Evolutionary conservation across 2,329 filamentous ascomycete genomes (phyloP), one percentile per base, ranked within the genome.

Genomic region (Aspergillus sp.): DNA sequence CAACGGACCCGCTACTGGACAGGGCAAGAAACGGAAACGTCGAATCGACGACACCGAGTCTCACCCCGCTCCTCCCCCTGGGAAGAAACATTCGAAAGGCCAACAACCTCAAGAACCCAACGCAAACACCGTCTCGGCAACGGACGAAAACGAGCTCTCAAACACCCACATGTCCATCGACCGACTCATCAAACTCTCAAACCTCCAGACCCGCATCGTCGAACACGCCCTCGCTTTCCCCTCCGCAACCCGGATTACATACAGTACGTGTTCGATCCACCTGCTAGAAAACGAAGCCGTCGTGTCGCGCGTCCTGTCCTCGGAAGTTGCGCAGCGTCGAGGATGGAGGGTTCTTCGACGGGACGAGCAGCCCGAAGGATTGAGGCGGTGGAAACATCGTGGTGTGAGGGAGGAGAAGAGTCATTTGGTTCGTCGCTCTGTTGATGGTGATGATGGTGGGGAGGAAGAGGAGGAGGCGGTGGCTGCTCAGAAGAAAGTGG

Each of bases 211-310:
- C 6, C 85, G 85, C 26, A 85, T 98, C 11, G 80, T 99, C 2
- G 82, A 89, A 51, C 95, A 97, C 72, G 93, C 95, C 0, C 89
- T 98, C 76, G 77, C 80, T 22, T 99, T 98, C 67, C 89, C 92
- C 0, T 81, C 84, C 1, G 92, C 91, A 0, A 82, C 74, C 12
- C 88, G 86, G 65, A 87, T 98, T 49, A 93, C 91, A 0, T 99
- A 98, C 73, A 96, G 92, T 36, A 98, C 95, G 0, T 99, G 95
- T 73, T 98, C 94, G 0, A 80, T 96, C 2, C 89, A 98, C 72
- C 84, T 86, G 0, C 85, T 90, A 65, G 95, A 99, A 74, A 98
- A 99, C 68, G 95, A 99, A 75, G 77, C 84, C 1, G 93, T 98
- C 0, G 92, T 97, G 0, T 76, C 88, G 57, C 82, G 84, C 51